A percentile compares a stretch with the other conserved stretches of the same genome.
phyloP scores from a whole-genome alignment of 2,329 filamentous ascomycete species.

The Beauveria sp. region DNA sequence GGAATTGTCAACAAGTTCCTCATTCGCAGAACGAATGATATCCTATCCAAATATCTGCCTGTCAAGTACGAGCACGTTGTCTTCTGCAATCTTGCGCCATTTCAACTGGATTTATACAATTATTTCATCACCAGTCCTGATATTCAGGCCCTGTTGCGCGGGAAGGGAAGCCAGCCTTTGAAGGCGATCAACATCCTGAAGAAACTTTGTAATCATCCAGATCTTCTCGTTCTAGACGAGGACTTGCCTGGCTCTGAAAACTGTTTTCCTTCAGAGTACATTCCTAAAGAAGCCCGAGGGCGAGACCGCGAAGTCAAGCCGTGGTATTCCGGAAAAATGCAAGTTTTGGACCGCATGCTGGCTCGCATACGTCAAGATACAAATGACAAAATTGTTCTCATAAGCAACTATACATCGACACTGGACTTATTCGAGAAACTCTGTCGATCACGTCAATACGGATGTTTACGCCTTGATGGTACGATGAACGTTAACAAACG shows the following conservation, averaged over 20 bases:
- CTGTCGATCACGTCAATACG: conserved; percentile 78
- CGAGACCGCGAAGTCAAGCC: conserved; percentile 87
- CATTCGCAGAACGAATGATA: conserved; percentile 94
- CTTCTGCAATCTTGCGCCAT: conserved; percentile 89
- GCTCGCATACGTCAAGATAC: conserved; percentile 91
- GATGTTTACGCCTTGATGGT: conserved; percentile 81
- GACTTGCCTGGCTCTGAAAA: conserved; percentile 84
- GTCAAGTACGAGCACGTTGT: conserved; percentile 99
- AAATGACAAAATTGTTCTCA: conserved; percentile 98
- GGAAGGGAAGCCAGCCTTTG: conserved; percentile 90
- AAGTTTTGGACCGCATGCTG: conserved; percentile 95
- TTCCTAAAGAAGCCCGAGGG: conserved; percentile 78
- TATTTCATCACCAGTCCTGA: conserved; percentile 95
- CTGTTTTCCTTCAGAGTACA: conserved; percentile 76
- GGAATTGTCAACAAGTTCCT: conserved; percentile 94
- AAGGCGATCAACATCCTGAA: conserved; percentile 96
- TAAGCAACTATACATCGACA: conserved; percentile 96
- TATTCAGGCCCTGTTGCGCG: conserved; percentile 82
- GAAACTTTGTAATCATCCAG: conserved; percentile 97
- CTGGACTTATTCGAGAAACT: conserved; percentile 89
- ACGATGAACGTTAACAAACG: conserved; percentile 98
- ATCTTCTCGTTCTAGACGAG: conserved; percentile 72
- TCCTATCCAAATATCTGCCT: conserved; percentile 92
- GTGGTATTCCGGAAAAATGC: conserved; percentile 98
- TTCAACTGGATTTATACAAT: conserved; percentile 90